Conservation (phyloP, 352 stramenopile genomes). For the Phytophthora sojae region DNA sequence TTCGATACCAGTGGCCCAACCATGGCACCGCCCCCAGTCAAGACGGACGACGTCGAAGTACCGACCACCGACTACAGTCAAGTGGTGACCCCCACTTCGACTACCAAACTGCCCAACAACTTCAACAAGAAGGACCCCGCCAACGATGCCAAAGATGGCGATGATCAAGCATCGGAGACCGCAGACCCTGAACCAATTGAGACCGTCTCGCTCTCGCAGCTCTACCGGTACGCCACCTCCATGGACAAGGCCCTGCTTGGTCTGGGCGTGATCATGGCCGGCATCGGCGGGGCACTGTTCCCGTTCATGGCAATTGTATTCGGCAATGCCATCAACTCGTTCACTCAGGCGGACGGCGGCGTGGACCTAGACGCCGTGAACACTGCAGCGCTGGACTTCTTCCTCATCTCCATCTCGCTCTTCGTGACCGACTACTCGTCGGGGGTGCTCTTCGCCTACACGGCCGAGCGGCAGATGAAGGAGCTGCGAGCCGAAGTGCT, state of each 20-base stretch:
- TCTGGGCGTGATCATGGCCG: too few species aligned
- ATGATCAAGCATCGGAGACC: neutral
- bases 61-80: neutral
- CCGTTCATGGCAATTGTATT: constrained; percentile 58
- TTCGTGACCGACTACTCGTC: constrained; percentile 47
- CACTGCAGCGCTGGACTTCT: constrained; percentile 36
- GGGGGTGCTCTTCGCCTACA: constrained; percentile 46
- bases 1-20: too few species aligned
- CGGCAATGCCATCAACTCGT: constrained; percentile 43
- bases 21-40: neutral
- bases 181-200: constrained; percentile 54
- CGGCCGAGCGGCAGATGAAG: constrained; percentile 53
- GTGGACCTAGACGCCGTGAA: constrained; percentile 39
- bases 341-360: constrained; percentile 20
- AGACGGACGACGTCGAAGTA: neutral
- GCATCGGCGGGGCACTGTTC: constrained; percentile 31
- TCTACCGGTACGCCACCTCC: too few species aligned
- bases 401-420: constrained; percentile 42
- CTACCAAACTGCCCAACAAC: neutral
- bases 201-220: neutral
- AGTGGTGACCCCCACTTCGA: neutral
- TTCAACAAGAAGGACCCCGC: neutral
- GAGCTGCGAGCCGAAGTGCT: constrained; percentile 39
- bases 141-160: neutral
- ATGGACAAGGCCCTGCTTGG: too few species aligned